Evolutionary conservation across 1,139 yeast genomes (phyloP).

Genomic region (Geotrichum aggregatum): DNA sequence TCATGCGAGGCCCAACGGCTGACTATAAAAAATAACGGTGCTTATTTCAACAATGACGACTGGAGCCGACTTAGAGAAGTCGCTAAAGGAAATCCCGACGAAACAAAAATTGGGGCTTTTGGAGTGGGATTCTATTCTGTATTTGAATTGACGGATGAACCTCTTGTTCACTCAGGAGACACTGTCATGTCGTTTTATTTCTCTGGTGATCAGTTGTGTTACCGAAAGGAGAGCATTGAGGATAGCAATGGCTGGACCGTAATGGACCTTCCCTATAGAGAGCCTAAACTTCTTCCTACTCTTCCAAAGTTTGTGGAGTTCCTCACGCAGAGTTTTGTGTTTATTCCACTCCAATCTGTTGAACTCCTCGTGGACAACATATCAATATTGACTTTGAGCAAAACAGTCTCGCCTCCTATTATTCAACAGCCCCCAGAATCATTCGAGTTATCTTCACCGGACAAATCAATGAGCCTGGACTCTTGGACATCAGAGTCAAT

Average conservation of each 20-base stretch:
- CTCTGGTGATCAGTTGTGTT: conserved; percentile 41
- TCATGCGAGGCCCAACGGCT: conserved; percentile 32
- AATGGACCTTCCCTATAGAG: conserved; percentile 40
- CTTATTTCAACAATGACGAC: conserved; percentile 38
- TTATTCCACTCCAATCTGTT: conserved; percentile 36
- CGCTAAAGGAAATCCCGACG: conserved; percentile 63
- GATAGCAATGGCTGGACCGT: conserved; percentile 37
- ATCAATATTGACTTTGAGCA: conserved; percentile 32
- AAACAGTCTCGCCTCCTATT: conserved; percentile 29
- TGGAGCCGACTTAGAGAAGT: conserved; percentile 44
- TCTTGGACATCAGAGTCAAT: conserved; percentile 32
- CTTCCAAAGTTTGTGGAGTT: conserved; percentile 39
- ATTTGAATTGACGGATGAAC: conserved; percentile 87
- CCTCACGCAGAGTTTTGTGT: conserved; percentile 40
- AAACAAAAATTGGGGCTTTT: conserved; percentile 97
- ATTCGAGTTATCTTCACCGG: conserved; percentile 32
- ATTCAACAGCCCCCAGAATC: conserved; percentile 31
- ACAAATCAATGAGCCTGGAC: conserved; percentile 29
- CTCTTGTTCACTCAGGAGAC: conserved; percentile 42
- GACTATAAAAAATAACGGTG: conserved; percentile 40
- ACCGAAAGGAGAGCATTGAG: conserved; percentile 30
- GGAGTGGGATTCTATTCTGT: conserved; percentile 99
- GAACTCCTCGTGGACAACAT: conserved; percentile 35
- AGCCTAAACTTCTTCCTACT: conserved; percentile 34
- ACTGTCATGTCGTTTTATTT: conserved; percentile 41